Base-by-base conservation (phyloP, 2,329 filamentous ascomycete genomes). In the Aplosporella prunicola region DNA sequence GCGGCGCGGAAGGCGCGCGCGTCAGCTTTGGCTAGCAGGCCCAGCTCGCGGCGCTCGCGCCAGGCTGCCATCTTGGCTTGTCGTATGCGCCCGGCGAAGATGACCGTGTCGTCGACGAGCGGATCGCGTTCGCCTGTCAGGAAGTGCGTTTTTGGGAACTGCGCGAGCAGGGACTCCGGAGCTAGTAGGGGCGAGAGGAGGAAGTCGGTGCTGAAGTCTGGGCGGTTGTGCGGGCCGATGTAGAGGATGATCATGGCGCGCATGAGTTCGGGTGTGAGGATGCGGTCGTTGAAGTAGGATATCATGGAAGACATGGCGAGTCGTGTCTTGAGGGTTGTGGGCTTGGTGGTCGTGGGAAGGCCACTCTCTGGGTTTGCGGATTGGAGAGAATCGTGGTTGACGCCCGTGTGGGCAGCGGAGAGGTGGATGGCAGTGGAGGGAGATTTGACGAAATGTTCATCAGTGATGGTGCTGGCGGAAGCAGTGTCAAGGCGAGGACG, bases 161-260 rank as follows among this genome's bases (percentile, higher is more conserved):
- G 72, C 10, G 80, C 76, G 0, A 98, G 72, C 0, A 96, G 68
- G 1, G 75, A 69, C 47, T 95, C 89, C 0, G 91, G 91, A 0
- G 91, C 88, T 0, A 95, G 73, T 1, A 95, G 78, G 0, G 91
- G 91, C 0, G 84, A 93, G 2, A 98, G 74, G 0, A 94, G 73
- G 56, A 87, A 95, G 58, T 98, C 89, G 5, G 83, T 85, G 18
- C 77, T 77, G 58, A 98, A 96, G 55, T 96, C 87, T 0, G 91
- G 91, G 1, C 88, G 80, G 57, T 91, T 85, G 55, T 95, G 83
- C 0, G 88, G 87, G 1, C 91, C 91, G 39, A 98, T 83, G 57
- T 98, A 98, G 4, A 98, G 70, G 47, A 98, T 93, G 47, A 98
- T 94, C 88, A 98, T 96, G 45, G 88, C 86, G 20, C 91, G 82